phyloP scores from a whole-genome alignment of 139 green algal species.

The Trebouxia sp. region DNA sequence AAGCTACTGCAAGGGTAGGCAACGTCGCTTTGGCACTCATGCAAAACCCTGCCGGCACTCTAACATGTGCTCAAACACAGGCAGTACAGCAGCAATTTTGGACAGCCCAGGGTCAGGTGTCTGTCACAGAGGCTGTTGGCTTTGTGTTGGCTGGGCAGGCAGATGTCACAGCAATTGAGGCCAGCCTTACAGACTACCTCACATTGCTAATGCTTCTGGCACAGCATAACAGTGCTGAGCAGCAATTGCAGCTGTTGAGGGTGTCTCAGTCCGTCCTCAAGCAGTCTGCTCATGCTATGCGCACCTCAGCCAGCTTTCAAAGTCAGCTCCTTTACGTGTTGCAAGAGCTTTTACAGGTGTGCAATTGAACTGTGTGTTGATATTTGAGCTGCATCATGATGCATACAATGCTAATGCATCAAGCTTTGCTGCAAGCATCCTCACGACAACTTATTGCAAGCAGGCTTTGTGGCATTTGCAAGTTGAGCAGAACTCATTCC shows the following conservation, averaged over 20 bases:
- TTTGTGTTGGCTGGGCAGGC: slow-evolving; percentile 10
- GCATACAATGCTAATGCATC: background rate
- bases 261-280: background rate
- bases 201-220: background rate
- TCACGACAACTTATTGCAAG: too few species aligned
- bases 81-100: background rate
- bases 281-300: background rate
- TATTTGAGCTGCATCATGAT: background rate
- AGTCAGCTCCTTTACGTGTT: background rate
- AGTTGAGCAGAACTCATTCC: too few species aligned
- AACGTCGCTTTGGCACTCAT: too few species aligned
- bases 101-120: slow-evolving; percentile 6
- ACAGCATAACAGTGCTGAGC: background rate
- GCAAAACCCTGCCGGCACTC: too few species aligned
- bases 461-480: too few species aligned
- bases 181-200: slow-evolving; percentile 20
- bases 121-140: background rate
- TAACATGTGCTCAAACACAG: background rate
- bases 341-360: slow-evolving; percentile 14
- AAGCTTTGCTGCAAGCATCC: background rate
- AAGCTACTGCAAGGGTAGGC: background rate
- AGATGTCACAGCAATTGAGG: background rate
- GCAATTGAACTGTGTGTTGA: background rate
- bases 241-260: slow-evolving; percentile 17
- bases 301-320: background rate